These are phyloP conservation scores for Mortierella hygrophila DNA, from an alignment of 192 early-diverging fungal genomes.

Conservation along the genomic window DNA sequence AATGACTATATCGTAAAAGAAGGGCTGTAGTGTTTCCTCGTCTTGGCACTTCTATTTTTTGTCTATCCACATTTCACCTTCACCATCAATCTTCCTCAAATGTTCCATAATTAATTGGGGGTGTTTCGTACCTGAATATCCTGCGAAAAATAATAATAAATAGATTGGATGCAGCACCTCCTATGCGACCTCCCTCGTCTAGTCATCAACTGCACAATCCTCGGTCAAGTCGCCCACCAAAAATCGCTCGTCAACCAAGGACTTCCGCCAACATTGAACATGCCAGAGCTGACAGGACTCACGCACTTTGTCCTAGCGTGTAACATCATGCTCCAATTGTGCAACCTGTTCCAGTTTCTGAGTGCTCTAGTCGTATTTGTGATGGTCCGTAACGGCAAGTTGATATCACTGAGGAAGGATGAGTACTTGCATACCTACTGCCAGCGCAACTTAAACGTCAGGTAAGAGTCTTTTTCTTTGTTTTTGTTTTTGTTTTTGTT, in stretches of 20 bases:
- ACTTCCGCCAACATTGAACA: constrained; percentile 22
- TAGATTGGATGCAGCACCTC: constrained; percentile 55
- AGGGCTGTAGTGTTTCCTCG: background rate
- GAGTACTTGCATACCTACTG: constrained; percentile 52
- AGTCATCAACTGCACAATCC: constrained; percentile 47
- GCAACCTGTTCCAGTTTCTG: constrained; percentile 37
- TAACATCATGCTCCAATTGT: constrained; percentile 52
- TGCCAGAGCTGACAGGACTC: constrained; percentile 34
- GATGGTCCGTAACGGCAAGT: constrained; percentile 29
- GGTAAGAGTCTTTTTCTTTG: constrained; percentile 14
- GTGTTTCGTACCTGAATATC: background rate
- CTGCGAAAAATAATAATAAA: too few species aligned
- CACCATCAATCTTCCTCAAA: too few species aligned
- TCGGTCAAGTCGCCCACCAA: constrained; percentile 35
- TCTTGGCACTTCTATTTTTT: constrained; percentile 10
- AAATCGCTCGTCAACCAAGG: constrained; percentile 28
- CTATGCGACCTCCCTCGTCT: constrained; percentile 46
- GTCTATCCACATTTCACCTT: background rate
- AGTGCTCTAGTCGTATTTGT: constrained; percentile 26
- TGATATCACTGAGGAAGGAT: constrained; percentile 38
- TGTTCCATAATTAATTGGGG: background rate
- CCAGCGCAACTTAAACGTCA: constrained; percentile 48
- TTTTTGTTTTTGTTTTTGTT: background rate
- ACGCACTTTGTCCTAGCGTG: constrained; percentile 31
- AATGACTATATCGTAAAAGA: background rate